Percentiles rank a stretch among this genome's conserved stretches.
Conservation (phyloP, 768 basidiomycete species). For the Collybiopsis confluens region DNA sequence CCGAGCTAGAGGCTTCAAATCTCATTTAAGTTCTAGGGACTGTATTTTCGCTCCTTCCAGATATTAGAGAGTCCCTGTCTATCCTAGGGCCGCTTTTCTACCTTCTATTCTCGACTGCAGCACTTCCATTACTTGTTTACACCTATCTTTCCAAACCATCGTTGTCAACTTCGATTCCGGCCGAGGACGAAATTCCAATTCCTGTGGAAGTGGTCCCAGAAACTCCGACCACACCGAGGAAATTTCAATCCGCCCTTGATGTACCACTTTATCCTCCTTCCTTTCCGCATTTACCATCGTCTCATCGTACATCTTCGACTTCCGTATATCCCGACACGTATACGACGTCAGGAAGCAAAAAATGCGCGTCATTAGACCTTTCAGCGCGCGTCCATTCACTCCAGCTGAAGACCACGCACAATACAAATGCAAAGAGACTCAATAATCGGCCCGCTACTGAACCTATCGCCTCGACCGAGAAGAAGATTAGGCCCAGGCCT, state of each 20-base stretch:
- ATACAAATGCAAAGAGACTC: background rate
- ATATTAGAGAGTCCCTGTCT: background rate
- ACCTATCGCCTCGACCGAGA: background rate
- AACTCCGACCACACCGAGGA: background rate
- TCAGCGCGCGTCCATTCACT: background rate
- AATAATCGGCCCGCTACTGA: background rate
- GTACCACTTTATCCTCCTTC: background rate
- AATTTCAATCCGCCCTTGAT: background rate
- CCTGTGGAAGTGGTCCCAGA: background rate
- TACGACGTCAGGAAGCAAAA: background rate
- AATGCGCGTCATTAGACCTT: background rate
- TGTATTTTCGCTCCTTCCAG: background rate
- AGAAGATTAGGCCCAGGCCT: background rate
- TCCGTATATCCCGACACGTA: background rate
- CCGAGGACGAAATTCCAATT: background rate
- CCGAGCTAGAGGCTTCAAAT: too few species aligned
- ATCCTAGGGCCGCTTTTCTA: background rate
- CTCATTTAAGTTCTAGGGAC: background rate
- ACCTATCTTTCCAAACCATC: background rate
- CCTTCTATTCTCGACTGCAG: background rate
- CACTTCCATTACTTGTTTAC: slow-evolving; percentile 4
- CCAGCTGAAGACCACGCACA: background rate
- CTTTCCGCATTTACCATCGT: background rate
- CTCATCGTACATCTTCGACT: background rate
- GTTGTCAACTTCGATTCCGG: background rate